Percentiles rank a stretch among this genome's conserved stretches.
Evolutionary conservation across 106 monocot genomes (phyloP).

Genomic region (Dactylorhiza incarnata): DNA sequence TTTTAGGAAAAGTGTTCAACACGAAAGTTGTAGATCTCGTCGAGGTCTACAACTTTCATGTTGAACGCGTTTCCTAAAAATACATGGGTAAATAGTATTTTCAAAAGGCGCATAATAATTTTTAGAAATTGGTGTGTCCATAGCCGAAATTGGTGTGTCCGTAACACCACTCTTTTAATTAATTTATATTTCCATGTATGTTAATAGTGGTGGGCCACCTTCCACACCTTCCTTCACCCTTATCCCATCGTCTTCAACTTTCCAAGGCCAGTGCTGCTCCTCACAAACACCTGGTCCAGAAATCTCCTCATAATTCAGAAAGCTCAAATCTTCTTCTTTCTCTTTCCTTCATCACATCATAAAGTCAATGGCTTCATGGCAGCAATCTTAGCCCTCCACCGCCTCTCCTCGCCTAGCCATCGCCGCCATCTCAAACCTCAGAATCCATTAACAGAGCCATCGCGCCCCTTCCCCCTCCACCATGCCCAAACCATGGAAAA

Average conservation of each 20-base stretch:
- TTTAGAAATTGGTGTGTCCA: too few species aligned
- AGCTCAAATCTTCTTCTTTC: not conserved
- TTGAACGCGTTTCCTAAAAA: too few species aligned
- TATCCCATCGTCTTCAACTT: not conserved
- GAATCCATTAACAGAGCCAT: not conserved
- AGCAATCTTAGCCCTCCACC: constrained; percentile 25
- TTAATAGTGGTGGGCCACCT: too few species aligned
- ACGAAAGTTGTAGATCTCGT: too few species aligned
- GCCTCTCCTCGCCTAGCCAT: constrained; percentile 10
- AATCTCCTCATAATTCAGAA: not conserved
- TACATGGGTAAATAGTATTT: too few species aligned
- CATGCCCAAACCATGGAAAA: constrained; percentile 41
- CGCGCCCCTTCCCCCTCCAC: constrained; percentile 13
- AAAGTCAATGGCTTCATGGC: constrained; percentile 22
- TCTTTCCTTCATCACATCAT: not conserved
- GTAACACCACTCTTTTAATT: too few species aligned
- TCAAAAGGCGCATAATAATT: too few species aligned
- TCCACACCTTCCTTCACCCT: not conserved
- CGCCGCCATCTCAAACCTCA: not conserved
- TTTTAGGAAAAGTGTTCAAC: too few species aligned
- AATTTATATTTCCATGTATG: too few species aligned
- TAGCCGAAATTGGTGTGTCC: too few species aligned
- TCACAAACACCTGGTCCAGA: not conserved
- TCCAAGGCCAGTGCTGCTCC: not conserved
- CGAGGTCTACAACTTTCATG: too few species aligned